Evolutionary conservation across 495 filamentous ascomycete genomes (phyloP), one percentile per base, ranked within the genome.

Genomic region (Aeminium ludgeri): DNA sequence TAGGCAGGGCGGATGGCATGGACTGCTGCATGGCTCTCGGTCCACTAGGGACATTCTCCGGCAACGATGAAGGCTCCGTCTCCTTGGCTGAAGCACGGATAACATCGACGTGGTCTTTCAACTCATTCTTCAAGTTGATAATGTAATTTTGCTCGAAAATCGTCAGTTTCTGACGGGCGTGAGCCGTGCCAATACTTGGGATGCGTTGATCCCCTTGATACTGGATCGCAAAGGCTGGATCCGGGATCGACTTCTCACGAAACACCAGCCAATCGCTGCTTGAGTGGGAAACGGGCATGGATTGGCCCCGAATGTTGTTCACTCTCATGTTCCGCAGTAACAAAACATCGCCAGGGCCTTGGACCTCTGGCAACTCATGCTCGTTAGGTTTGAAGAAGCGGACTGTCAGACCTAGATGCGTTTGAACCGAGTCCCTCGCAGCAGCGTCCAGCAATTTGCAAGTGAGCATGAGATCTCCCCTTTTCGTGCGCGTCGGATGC

Each of bases 401-500:
- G n/a, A 50, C 46, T 10, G 38, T 34, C 8, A 56, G 29, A 20
- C 48, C 48, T n/a, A 25, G 23, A 25, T 3, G 8, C 23, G 8
- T 8, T 8, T 25, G 23, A 3, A 25, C 23, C 6, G 40, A 33
- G 19, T 48, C 39, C 1, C 25, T 30, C 5, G 44, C 27, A 1
- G 12, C 15, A 10, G 11, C 29, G 38, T 57, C 54, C 10, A 55
- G 52, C 10, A 57, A n/a, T 20, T 37, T 43, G 41, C 52, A 50
- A 20, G 52, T 55, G 19, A 51, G 35, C 38, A 51, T 45, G 38
- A 39, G 34, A 36, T 44, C 19, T 27, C 39, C 30, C 13, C 1
- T 47, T 8, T 16, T n/a, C 3, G 34, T 32, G 19, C 13, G 5
- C 10, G 57, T 59, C 1, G 69, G 65, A 4, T 53, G 45, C 29